Evolutionary conservation across 345 rosid genomes (phyloP), one percentile per base, ranked within the genome.

Genomic region (Odontarrhena argentea): DNA sequence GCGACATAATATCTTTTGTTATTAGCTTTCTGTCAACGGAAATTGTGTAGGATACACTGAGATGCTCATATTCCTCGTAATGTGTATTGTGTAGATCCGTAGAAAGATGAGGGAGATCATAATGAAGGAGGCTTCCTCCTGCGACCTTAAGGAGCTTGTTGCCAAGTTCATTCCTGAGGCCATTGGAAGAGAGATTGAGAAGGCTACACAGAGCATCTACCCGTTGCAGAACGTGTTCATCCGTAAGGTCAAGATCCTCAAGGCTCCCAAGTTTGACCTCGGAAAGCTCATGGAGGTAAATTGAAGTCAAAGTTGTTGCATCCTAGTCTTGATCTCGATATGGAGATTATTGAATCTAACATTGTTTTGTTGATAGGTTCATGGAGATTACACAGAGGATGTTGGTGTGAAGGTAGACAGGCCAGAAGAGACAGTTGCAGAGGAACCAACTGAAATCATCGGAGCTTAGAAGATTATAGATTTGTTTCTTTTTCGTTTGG

Each of bases 221-320:
- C 96, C 98, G 0, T 76, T 89, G 59, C 96, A 92, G 72, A 89
- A 92, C n/a, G 96, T 89, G 15, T 86, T 77, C 72, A 87, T 92
- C 46, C 81, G 98, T 25, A 92, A 92, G 77, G 96, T 92, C 58
- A 92, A 92, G 75, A 89, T 92, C 60, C 79, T 92, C 64, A 92
- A 92, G 69, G 87, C 98, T 53, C 98, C 98, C 56, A 92, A 92
- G 80, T 92, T 92, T 34, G 98, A 92, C 74, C 88, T 92, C 11
- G 98, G 98, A 64, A 92, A 92, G 72, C 77, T 92, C 77, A 89
- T 92, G 98, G 96, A 89, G 81, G 98, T 71, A 64, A 47, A 13
- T 18, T 3, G 4, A 1, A 34, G 6, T 43, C 5, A 0, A 26
- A 15, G 7, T 5, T 44, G 42, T 26, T 15, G 2, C 3, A 25